Base-by-base conservation (phyloP, 2,329 filamentous ascomycete genomes). In the Pseudovirgaria hyperparasitica region DNA sequence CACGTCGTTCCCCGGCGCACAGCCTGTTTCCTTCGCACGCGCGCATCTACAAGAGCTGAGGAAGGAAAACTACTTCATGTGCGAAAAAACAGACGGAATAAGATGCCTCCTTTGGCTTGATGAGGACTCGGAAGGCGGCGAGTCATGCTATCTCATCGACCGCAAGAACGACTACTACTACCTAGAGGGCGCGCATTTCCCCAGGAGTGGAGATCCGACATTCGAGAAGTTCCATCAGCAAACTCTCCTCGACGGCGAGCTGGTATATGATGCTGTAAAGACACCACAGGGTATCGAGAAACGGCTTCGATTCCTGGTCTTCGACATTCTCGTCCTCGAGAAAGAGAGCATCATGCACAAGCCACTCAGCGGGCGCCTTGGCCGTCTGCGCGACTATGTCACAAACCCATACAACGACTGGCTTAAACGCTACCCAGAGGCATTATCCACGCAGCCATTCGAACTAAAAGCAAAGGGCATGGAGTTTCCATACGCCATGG, bases 151-250 rank as follows among this genome's bases (percentile, higher is more conserved):
- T 60, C 67, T 98, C 30, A 93, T 98, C 57, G 87, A 98, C 58
- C 84, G 90, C 48, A 92, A 86, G 59, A 96, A 98, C 59, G 85
- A 96, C 52, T 98, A 90, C 63, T 93, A 87, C 70, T 84, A 70
- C 46, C 72, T 96, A 34, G 69, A 71, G 28, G 67, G 62, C 30
- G 66, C 62, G 29, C 84, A 92, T 52, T 86, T 96, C 41, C 90
- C 90, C 0, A 62, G 78, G 13, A 71, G 71, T 19, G 62, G 69
- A 22, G 68, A 80, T 38, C 59, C 62, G 1, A 39, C 45, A 15
- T 66, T 70, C 8, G 56, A 63, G 22, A 65, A 62, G 9, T 94
- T 82, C 50, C 85, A 96, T 49, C 70, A 64, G 9, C 70, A 73
- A 33, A 96, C 90, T 0, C 60, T 98, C 16, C 67, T 96, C 24